Conservation (phyloP, 2,329 filamentous ascomycete species). For the Nemania sp. region DNA sequence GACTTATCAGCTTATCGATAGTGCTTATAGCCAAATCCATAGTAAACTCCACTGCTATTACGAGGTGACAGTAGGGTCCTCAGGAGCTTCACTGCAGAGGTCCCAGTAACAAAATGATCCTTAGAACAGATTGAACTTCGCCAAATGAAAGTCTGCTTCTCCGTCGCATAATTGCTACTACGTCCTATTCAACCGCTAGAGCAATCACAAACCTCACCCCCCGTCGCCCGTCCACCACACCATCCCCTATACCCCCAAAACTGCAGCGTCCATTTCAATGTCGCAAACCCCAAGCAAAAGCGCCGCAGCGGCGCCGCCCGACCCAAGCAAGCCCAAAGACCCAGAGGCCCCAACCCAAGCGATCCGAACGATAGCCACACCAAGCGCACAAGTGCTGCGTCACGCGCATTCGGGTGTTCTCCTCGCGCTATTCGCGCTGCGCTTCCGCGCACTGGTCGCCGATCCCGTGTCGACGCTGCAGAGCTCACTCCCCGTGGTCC, state of each 20-base stretch:
- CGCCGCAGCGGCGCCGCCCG: conserved; percentile 35
- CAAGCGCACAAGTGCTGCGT: conserved; percentile 55
- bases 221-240: too few relatives aligned
- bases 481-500: conserved; percentile 63
- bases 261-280: conserved; percentile 41
- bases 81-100: too few relatives aligned
- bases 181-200: too few relatives aligned
- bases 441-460: conserved; percentile 68
- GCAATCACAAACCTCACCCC: too few relatives aligned
- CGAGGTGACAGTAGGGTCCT: too few relatives aligned
- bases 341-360: conserved; percentile 40
- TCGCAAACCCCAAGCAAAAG: conserved; percentile 39
- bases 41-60: too few relatives aligned
- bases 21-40: too few relatives aligned
- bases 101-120: too few relatives aligned
- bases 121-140: too few relatives aligned
- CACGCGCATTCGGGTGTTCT: conserved; percentile 71
- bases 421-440: conserved; percentile 63
- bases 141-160: too few relatives aligned
- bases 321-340: conserved; percentile 35
- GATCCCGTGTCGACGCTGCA: conserved; percentile 69
- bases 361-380: conserved; percentile 44
- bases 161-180: too few relatives aligned
- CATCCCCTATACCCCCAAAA: background rate
- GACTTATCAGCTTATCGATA: too few relatives aligned